These are phyloP conservation scores for Pterocarpus santalinus DNA, from an alignment of 306 rosid genomes.

Conservation along the genomic window DNA sequence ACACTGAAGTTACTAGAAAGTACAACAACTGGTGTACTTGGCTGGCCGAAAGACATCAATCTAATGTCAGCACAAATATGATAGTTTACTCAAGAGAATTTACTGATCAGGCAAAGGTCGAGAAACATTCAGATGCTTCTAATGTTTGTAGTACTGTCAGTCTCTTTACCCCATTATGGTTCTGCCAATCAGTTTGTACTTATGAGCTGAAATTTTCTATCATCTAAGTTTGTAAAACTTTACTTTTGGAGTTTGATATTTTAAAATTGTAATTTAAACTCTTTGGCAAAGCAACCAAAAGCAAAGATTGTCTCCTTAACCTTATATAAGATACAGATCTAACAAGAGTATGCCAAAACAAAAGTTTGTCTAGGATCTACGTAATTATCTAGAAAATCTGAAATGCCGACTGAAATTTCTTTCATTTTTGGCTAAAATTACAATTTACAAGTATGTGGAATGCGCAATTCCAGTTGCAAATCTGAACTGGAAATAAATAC, in stretches of 20 bases:
- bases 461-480: neutral
- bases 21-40: neutral
- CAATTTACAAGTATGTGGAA: constrained; percentile 31
- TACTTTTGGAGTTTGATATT: neutral
- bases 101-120: neutral
- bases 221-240: neutral
- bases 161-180: constrained; percentile 2
- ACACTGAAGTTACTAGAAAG: neutral
- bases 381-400: neutral
- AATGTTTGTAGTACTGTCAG: neutral
- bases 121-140: neutral
- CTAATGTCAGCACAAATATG: neutral
- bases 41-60: neutral
- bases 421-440: neutral
- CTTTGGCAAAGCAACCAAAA: constrained; percentile 25
- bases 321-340: neutral
- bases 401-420: constrained; percentile 38
- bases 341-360: constrained; percentile 8
- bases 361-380: neutral
- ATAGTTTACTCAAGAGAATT: neutral
- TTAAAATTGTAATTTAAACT: constrained; percentile 1
- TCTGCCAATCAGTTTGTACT: constrained; percentile 8
- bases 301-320: neutral
- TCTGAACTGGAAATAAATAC: constrained; percentile 18
- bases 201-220: neutral